Conservation (phyloP, 257 asterid genomes). For the Verbascum thapsus region DNA sequence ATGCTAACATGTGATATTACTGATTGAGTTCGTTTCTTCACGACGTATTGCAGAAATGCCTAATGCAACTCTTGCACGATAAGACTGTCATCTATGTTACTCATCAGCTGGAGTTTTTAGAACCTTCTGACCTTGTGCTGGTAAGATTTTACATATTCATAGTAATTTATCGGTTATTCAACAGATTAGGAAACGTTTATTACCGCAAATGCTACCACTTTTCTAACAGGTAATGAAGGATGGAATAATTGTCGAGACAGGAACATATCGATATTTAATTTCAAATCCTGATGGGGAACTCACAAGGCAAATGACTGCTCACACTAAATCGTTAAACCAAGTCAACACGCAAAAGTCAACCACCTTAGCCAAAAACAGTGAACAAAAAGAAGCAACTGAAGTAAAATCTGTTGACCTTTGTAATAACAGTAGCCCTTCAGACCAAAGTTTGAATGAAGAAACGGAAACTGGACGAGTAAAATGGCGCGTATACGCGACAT, state of each 20-base stretch:
- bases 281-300: constrained; percentile 63
- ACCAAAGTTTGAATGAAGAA: constrained; percentile 45
- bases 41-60: constrained; percentile 59
- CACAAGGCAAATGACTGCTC: constrained; percentile 63
- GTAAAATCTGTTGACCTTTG: constrained; percentile 42
- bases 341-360: constrained; percentile 41
- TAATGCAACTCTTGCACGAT: constrained; percentile 51
- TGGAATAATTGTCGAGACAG: constrained; percentile 71
- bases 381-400: constrained; percentile 42
- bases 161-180: not conserved
- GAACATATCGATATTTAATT: constrained; percentile 65
- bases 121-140: constrained; percentile 73
- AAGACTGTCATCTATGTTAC: constrained; percentile 78
- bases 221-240: constrained; percentile 70
- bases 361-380: constrained; percentile 29
- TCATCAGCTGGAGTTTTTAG: constrained; percentile 81
- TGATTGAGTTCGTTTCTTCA: not conserved
- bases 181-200: not conserved
- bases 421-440: constrained; percentile 34
- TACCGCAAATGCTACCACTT: not conserved
- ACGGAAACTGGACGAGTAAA: constrained; percentile 72
- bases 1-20: no score
- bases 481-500: constrained; percentile 75
- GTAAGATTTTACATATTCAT: constrained; percentile 41
- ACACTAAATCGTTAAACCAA: constrained; percentile 53